A percentile compares a stretch with the other conserved stretches of the same genome.
Conservation (phyloP, 2,329 filamentous ascomycete species). For the Pseudogymnoascus destructans region DNA sequence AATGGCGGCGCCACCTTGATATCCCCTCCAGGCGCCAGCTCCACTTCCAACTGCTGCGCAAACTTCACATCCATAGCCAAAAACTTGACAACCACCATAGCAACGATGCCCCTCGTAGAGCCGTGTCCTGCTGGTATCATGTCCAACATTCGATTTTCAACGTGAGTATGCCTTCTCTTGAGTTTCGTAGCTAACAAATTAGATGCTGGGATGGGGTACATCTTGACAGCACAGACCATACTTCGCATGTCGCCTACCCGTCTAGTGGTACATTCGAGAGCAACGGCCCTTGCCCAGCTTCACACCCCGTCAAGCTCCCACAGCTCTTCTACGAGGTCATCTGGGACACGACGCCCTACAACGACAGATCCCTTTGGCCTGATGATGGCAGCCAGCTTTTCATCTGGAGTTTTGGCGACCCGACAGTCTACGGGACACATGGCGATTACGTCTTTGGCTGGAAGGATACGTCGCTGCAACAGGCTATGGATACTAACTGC, state of each 20-base stretch:
- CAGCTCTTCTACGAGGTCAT: constrained; percentile 38
- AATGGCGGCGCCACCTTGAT: constrained; percentile 30
- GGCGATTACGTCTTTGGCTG: constrained; percentile 41
- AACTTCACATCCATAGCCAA: too few relatives aligned
- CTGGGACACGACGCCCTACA: constrained; percentile 33
- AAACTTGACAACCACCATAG: too few relatives aligned
- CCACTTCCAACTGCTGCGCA: neutral
- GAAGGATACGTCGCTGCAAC: constrained; percentile 36
- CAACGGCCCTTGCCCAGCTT: constrained; percentile 17
- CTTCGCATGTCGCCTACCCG: constrained; percentile 21
- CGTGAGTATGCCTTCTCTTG: constrained; percentile 10
- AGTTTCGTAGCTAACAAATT: neutral
- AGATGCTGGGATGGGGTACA: constrained; percentile 21
- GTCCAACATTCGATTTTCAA: constrained; percentile 24
- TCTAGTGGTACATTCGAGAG: constrained; percentile 16
- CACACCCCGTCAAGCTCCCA: constrained; percentile 34
- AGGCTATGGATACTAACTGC: constrained; percentile 35
- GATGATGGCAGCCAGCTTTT: constrained; percentile 32
- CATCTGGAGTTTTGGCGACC: constrained; percentile 32
- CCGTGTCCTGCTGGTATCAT: constrained; percentile 25
- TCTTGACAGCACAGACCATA: constrained; percentile 18
- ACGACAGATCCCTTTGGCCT: constrained; percentile 32
- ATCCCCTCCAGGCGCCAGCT: constrained; percentile 27
- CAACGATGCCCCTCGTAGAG: too few relatives aligned
- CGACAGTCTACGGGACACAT: constrained; percentile 35